These are phyloP conservation scores for Bjerkandera adusta DNA, from an alignment of 1,284 basidiomycete species.

Conservation along the genomic window DNA sequence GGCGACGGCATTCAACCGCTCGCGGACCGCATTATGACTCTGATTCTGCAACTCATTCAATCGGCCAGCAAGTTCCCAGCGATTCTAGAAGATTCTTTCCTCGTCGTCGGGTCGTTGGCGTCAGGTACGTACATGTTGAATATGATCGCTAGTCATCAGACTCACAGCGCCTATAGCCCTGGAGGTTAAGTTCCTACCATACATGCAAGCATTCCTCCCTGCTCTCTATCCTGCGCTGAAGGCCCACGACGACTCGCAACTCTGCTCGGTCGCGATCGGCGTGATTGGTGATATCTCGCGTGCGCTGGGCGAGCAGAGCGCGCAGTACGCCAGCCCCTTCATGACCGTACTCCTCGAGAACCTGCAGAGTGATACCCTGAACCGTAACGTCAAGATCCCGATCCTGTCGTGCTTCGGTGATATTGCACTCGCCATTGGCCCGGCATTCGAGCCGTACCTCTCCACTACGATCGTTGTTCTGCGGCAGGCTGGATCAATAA, in stretches of 20 bases:
- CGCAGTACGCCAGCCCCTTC: slow-evolving; percentile 83
- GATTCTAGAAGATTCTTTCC: slow-evolving; percentile 96
- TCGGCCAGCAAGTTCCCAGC: slow-evolving; percentile 91
- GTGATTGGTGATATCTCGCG: slow-evolving; percentile 95
- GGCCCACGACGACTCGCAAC: slow-evolving; percentile 92
- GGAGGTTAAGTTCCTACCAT: slow-evolving; percentile 84
- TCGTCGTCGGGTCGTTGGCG: slow-evolving; percentile 89
- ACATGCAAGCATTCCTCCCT: slow-evolving; percentile 88
- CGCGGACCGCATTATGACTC: slow-evolving; percentile 95
- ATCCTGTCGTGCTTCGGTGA: slow-evolving; percentile 97
- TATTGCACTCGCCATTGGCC: slow-evolving; percentile 90
- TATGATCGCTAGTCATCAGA: slow-evolving; percentile 5
- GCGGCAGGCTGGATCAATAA: slow-evolving; percentile 84
- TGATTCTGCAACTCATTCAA: slow-evolving; percentile 84
- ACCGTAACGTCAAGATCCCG: slow-evolving; percentile 95
- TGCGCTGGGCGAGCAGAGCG: slow-evolving; percentile 82
- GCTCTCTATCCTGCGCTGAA: slow-evolving; percentile 90
- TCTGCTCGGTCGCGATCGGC: slow-evolving; percentile 95
- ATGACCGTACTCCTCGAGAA: slow-evolving; percentile 93
- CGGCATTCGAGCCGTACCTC: slow-evolving; percentile 86
- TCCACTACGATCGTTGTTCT: slow-evolving; percentile 91
- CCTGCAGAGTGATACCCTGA: slow-evolving; percentile 87
- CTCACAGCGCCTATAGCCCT: slow-evolving; percentile 69
- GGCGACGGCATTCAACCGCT: slow-evolving; percentile 83
- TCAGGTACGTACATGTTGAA: slow-evolving; percentile 41